A percentile compares a stretch with the other conserved stretches of the same genome.
These are phyloP conservation scores for Naganishia vaughanmartiniae DNA, from an alignment of 768 basidiomycete species.

Conservation along the genomic window DNA sequence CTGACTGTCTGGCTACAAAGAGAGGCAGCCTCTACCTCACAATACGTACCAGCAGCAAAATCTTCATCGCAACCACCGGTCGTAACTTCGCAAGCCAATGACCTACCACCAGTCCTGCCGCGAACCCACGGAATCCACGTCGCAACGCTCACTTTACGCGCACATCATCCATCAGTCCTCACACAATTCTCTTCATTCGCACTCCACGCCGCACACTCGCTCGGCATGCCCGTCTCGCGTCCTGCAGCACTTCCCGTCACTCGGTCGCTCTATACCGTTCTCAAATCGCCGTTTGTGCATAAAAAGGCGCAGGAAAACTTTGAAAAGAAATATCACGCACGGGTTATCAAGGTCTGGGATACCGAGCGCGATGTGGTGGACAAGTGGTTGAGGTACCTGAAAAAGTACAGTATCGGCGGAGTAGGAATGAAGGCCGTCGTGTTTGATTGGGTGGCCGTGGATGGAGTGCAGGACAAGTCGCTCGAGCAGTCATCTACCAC, in stretches of 20 bases:
- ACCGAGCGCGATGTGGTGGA: conserved; percentile 73
- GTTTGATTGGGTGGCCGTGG: conserved; percentile 67
- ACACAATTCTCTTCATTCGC: conserved; percentile 81
- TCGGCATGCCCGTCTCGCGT: conserved; percentile 73
- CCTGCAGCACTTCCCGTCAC: conserved; percentile 68
- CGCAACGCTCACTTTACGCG: conserved; percentile 77
- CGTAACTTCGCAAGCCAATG: neutral
- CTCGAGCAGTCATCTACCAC: conserved; percentile 34
- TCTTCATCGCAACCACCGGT: neutral
- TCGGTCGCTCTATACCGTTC: conserved; percentile 80
- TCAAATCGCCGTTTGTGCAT: conserved; percentile 78
- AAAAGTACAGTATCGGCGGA: conserved; percentile 71
- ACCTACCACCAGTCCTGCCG: conserved; percentile 28
- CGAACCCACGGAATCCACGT: conserved; percentile 69
- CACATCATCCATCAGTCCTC: conserved; percentile 65
- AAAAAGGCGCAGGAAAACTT: conserved; percentile 97
- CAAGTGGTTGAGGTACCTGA: conserved; percentile 74
- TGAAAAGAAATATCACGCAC: conserved; percentile 75
- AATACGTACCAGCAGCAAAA: neutral
- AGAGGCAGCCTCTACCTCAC: neutral
- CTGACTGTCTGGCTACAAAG: neutral
- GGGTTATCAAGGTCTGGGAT: conserved; percentile 87
- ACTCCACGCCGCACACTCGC: conserved; percentile 74
- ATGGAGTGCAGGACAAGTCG: conserved; percentile 56
- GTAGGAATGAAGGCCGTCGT: conserved; percentile 79